Base-by-base conservation (phyloP, 129 eudicot species). In the Erigeron canadensis region DNA sequence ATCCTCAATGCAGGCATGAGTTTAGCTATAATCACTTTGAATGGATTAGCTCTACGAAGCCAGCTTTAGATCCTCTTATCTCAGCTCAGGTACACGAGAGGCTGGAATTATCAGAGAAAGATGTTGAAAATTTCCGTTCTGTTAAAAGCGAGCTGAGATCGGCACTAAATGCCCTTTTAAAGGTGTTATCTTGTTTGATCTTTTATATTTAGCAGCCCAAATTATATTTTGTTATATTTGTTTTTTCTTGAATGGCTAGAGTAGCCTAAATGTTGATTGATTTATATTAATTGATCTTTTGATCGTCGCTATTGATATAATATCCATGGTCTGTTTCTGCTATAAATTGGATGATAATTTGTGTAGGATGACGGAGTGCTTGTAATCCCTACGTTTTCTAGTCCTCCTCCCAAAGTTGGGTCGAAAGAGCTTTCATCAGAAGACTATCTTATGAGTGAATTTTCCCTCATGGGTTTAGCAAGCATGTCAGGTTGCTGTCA, bases 401-500 rank as follows among this genome's bases (percentile, higher is more conserved):
- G 81, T 59, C 86, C 85, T 66, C 86, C 98, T 75, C 83, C 95
- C 63, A 93, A 93, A 78, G 82, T 84, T 71, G 91, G 96, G 34
- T 69, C 89, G 4, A 93, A 87, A 68, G 98, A 87, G 69, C 83
- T 83, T 46, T 65, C 64, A 45, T 83, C 92, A 3, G 88, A 87
- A 79, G 91, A 87, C 18, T 83, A 89, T 77, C 80, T 83, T 42
- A 80, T 50, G 42, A 81, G 75, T 53, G 69, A 91, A 73, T 80
- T 81, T 62, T 76, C 83, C 11, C 81, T 89, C 5, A 80, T 72
- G 55, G 81, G 89, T 53, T 75, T 93, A 81, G 96, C 96, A 75
- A 92, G 96, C 84, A 61, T 92, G 80, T 87, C 98, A 28, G 98
- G 98, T 71, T 89, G 98, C 79, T 92, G 98, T 81, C 98, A 92